Evolutionary conservation across 1,284 basidiomycete genomes (phyloP).

Genomic region (Leccinum subrobustum): DNA sequence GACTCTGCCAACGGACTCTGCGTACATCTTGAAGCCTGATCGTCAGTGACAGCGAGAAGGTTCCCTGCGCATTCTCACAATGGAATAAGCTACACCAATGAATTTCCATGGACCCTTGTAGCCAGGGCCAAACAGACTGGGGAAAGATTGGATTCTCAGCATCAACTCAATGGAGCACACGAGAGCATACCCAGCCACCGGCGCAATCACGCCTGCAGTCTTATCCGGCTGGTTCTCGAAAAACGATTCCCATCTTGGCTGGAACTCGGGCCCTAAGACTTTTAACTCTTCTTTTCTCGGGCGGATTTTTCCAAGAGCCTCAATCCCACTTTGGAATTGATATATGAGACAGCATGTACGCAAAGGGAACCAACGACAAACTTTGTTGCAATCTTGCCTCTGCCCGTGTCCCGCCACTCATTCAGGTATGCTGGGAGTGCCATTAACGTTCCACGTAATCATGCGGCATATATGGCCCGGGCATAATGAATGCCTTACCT

Average conservation of each 20-base stretch:
- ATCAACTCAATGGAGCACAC: not conserved
- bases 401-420: slow-evolving; percentile 5
- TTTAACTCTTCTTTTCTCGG: slow-evolving; percentile 8
- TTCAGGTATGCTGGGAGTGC: not conserved
- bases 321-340: slow-evolving; percentile 6
- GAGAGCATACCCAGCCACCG: slow-evolving; percentile 4
- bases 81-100: not conserved
- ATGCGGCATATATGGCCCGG: not conserved
- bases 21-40: slow-evolving; percentile 19
- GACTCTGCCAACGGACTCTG: slow-evolving; percentile 24
- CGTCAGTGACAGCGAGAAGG: not conserved
- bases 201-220: not conserved
- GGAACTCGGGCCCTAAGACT: slow-evolving; percentile 4
- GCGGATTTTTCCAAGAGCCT: slow-evolving; percentile 11
- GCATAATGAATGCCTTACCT: not conserved
- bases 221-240: slow-evolving; percentile 8
- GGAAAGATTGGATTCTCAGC: not conserved
- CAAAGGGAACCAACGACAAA: not conserved
- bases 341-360: not conserved
- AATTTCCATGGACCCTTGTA: slow-evolving; percentile 5
- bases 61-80: not conserved
- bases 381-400: slow-evolving; percentile 10
- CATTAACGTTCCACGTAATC: too few species aligned
- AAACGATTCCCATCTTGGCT: slow-evolving; percentile 13
- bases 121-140: not conserved